Evolutionary conservation across 2,329 filamentous ascomycete genomes (phyloP).

Genomic region (Scytalidium sp.): DNA sequence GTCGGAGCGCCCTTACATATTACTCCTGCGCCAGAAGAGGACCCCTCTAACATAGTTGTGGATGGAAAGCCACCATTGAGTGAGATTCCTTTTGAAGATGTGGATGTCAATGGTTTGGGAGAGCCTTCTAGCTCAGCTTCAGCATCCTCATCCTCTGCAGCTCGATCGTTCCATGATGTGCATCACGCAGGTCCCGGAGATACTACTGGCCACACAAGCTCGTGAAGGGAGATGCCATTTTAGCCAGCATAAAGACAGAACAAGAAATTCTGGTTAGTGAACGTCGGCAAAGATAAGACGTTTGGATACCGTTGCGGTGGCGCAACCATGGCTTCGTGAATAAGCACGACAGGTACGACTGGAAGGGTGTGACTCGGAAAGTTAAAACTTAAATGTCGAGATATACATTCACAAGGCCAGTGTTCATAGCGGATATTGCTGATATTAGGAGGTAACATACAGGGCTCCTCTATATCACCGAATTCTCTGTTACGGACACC

Average conservation of each 20-base stretch:
- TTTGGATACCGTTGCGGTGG: not conserved
- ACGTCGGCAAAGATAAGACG: not conserved
- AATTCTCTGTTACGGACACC: too few species aligned
- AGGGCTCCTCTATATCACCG: too few species aligned
- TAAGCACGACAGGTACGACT: too few species aligned
- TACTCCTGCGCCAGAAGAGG: conserved; percentile 9
- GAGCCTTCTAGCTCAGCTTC: not conserved
- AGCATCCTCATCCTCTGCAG: conserved; percentile 9
- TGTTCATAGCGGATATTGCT: too few species aligned
- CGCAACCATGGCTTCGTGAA: too few species aligned
- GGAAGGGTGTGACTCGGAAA: too few species aligned
- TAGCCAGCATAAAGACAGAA: not conserved
- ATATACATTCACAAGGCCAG: too few species aligned
- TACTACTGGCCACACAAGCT: conserved; percentile 22
- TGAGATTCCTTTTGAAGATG: conserved; percentile 26
- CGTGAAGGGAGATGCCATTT: conserved; percentile 8
- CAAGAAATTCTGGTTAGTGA: not conserved
- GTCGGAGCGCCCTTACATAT: conserved; percentile 11
- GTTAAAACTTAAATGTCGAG: too few species aligned
- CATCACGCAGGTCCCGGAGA: conserved; percentile 17
- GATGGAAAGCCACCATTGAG: conserved; percentile 25
- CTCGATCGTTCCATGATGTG: conserved; percentile 13
- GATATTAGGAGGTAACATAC: too few species aligned
- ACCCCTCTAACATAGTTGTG: conserved; percentile 18
- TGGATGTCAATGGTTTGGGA: conserved; percentile 13